Base-by-base conservation (phyloP, 768 basidiomycete species). In the Phlegmacium glaucopus region DNA sequence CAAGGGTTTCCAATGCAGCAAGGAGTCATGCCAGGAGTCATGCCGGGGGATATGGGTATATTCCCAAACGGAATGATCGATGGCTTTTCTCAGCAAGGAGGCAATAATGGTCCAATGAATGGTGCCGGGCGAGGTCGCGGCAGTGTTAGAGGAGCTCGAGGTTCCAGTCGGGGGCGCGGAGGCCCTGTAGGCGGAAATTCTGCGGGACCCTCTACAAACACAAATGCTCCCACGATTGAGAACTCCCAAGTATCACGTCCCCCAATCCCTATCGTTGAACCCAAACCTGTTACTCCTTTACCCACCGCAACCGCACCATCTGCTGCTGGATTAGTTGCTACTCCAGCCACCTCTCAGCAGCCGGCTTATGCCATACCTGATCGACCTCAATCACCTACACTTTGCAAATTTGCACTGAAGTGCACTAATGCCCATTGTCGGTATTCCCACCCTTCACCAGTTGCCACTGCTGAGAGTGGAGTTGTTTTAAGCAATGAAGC, bases 371-470 rank as follows among this genome's bases (percentile, higher is more conserved):
- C 73, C 4, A 60, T 82, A 13, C 87, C 87, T n/a, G 83, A 87
- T 50, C 78, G 90, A 27, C 90, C 90, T 1, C 85, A 87, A 56
- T 90, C 90, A 1, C 90, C 90, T 0, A 90, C 88, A 1, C 75
- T 99, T 16, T 99, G 96, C 82, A 96, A 96, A 69, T 98, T 89
- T 54, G 83, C 79, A 9, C 75, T 86, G 17, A 95, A 94, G 55
- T 99, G 96, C 68, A 87, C 86, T 41, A 95, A 97, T 64, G 75
- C 87, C 0, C 75, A 85, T 39, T 99, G 96, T 65, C 77, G 87
- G 13, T 98, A 83, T 65, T 91, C 92, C 8, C 96, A 99, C 65
- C 94, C 96, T 4, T 93, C 90, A 8, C 96, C 96, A n/a, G 91
- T 94, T 3, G 94, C 96, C 6, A 96, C 95, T 13, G 77, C 87